A percentile compares a stretch with the other conserved stretches of the same genome.
phyloP scores from a whole-genome alignment of 2,329 filamentous ascomycete genomes.

The Cercospora sp. region DNA sequence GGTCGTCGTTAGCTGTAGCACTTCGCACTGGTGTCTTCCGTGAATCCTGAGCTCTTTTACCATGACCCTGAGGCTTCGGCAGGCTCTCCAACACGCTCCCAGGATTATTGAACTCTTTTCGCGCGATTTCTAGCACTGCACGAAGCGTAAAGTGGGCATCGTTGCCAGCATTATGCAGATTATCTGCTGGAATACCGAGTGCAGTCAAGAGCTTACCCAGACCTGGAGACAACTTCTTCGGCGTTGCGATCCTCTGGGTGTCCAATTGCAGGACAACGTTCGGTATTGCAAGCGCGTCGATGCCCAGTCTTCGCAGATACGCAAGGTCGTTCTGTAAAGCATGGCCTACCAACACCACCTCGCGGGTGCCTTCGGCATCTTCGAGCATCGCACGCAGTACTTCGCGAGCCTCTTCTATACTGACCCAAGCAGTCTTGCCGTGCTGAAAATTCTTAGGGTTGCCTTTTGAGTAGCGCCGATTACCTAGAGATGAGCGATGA shows the following conservation, averaged over 20 bases:
- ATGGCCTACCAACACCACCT: constrained; percentile 83
- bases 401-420: constrained; percentile 42
- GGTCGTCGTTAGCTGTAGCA: background rate
- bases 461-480: constrained; percentile 68
- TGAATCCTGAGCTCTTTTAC: background rate
- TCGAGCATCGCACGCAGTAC: constrained; percentile 57
- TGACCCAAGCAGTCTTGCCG: constrained; percentile 54
- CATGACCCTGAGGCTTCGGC: background rate
- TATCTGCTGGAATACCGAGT: constrained; percentile 53
- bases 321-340: constrained; percentile 66
- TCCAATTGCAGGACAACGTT: constrained; percentile 61
- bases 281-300: constrained; percentile 56
- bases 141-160: constrained; percentile 26
- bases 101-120: background rate
- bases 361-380: constrained; percentile 45
- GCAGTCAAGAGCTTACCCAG: constrained; percentile 56
- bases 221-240: constrained; percentile 51
- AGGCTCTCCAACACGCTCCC: background rate
- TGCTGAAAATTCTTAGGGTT: constrained; percentile 76
- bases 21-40: background rate
- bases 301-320: constrained; percentile 65
- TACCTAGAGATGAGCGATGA: constrained; percentile 42
- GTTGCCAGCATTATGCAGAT: constrained; percentile 26
- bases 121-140: constrained; percentile 17
- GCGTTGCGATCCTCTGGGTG: constrained; percentile 67